Base-by-base conservation (phyloP, 164 flowering plant species). In the Nelumbo lutea region DNA sequence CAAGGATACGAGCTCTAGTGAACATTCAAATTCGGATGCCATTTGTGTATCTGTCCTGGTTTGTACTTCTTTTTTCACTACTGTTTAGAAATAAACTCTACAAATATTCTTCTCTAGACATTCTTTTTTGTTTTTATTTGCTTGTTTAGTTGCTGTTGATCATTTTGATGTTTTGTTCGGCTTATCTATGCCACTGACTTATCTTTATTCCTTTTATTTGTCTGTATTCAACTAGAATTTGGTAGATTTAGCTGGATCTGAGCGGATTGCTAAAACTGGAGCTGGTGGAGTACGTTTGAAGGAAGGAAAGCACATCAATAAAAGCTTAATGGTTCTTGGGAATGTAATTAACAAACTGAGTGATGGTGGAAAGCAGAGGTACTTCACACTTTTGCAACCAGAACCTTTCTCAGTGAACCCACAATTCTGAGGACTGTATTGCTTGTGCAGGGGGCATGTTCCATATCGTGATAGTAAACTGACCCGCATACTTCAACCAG, bases 241-340 rank as follows among this genome's bases (percentile, higher is more conserved):
- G 81, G 99, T 96, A 50, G 99, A 96, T 78, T 81, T 96, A 79
- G 98, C 98, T 65, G 99, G 99, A 38, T 93, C 98, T 39, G 99
- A 96, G 75, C 78, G 99, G 44, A 88, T 93, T 67, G 95, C 97
- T 61, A 93, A 96, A 83, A 96, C 98, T 72, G 98, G 98, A 76
- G 96, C 94, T 75, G 99, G 78, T 51, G 99, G 97, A 68, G 90
- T 90, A 66, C 93, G 97, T 56, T 70, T 96, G 72, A 96, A 90
- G 80, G 99, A 96, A 86, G 99, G 99, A 60, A 93, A 93, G 67
- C 73, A 96, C 79, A 96, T 93, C 7, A 96, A 93, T 78, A 91
- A 91, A 86, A 96, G 99, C 80, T 88, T 96, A 77, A 84, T 96
- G 89, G 77, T 83, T 80, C 96, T 96, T 75, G 99, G 99, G 4